Conservation (phyloP, 129 eudicot species). For the Gnaphalium uliginosum region DNA sequence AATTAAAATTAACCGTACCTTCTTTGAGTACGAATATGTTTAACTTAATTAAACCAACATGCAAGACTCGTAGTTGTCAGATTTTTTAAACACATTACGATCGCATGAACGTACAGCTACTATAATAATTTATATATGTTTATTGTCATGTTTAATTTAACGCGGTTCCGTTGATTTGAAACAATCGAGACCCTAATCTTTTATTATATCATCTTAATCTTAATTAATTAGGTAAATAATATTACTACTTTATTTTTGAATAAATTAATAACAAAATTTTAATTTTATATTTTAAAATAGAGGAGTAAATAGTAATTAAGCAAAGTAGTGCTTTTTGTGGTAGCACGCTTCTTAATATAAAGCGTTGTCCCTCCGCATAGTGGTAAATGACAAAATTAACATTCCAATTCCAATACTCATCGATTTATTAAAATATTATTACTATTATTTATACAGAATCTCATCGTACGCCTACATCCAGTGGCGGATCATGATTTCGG, state of each 20-base stretch:
- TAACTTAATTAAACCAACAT: too few species aligned
- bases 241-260: background rate
- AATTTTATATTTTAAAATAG: background rate
- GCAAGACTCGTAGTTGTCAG: background rate
- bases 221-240: background rate
- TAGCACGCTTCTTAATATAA: slow-evolving; percentile 49
- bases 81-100: slow-evolving; percentile 2
- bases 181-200: slow-evolving; percentile 23
- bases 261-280: background rate
- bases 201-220: background rate
- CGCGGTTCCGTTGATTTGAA: slow-evolving; percentile 37
- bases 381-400: slow-evolving; percentile 55
- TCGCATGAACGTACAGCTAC: slow-evolving; percentile 27
- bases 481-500: too few species aligned
- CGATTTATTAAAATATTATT: slow-evolving; percentile 19
- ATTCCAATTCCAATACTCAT: slow-evolving; percentile 39
- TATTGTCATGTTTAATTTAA: slow-evolving; percentile 8
- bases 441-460: background rate
- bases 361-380: slow-evolving; percentile 48
- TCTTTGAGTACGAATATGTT: too few species aligned
- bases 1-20: too few species aligned
- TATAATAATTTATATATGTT: background rate
- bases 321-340: slow-evolving; percentile 40
- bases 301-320: slow-evolving; percentile 24
- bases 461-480: slow-evolving; percentile 29